phyloP scores from a whole-genome alignment of 106 monocot genomes.

The Phalaenopsis aphrodite region DNA sequence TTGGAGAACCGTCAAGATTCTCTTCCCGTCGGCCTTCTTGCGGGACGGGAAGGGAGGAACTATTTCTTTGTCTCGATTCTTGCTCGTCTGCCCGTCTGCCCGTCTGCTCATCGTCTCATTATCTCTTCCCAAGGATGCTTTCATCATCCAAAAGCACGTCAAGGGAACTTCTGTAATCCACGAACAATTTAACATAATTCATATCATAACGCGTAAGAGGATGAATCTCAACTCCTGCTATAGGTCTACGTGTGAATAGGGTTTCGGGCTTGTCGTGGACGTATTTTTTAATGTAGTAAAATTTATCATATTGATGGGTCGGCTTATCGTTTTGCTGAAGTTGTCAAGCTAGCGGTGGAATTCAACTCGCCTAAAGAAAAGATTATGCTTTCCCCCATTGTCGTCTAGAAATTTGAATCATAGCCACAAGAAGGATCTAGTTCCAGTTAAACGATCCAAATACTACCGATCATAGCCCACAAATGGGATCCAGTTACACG shows the following conservation, averaged over 20 bases:
- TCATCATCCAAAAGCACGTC: conserved; percentile 24
- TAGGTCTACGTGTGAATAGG: not conserved
- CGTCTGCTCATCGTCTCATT: not conserved
- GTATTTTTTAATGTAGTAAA: not conserved
- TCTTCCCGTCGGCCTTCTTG: too few species aligned
- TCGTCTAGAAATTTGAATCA: too few species aligned
- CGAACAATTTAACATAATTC: conserved; percentile 45
- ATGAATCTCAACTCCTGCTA: conserved; percentile 37
- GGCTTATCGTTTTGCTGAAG: conserved; percentile 1
- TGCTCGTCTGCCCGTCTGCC: too few species aligned
- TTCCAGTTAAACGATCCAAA: too few species aligned
- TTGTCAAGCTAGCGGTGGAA: not conserved
- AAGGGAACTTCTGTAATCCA: conserved; percentile 27
- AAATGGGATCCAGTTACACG: too few species aligned
- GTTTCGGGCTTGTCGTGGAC: too few species aligned
- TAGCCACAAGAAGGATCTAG: too few species aligned
- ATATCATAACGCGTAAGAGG: conserved; percentile 50
- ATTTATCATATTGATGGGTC: not conserved
- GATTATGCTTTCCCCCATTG: not conserved
- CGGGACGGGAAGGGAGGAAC: too few species aligned
- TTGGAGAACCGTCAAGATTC: too few species aligned
- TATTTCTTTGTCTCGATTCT: too few species aligned
- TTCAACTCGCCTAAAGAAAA: not conserved
- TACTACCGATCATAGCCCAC: too few species aligned
- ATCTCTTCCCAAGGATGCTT: not conserved